Percentiles rank a stretch among this genome's conserved stretches.
phyloP scores from a whole-genome alignment of 495 filamentous ascomycete species.

The Hypoxylon rickii region DNA sequence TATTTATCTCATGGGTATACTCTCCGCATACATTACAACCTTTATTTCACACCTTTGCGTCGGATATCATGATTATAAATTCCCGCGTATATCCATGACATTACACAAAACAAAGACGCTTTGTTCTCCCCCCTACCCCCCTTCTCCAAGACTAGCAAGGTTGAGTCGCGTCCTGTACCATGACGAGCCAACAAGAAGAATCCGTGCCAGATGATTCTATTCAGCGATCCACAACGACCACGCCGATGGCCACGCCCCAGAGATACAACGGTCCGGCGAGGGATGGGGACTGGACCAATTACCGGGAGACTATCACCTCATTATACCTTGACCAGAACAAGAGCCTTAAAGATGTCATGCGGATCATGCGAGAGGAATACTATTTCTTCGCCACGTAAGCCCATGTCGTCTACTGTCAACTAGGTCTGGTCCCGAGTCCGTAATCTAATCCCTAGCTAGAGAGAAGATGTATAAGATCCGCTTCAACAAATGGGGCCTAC shows the following conservation, averaged over 20 bases:
- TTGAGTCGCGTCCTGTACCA: background rate
- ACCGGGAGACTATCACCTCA: slow-evolving; percentile 29
- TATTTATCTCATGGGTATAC: slow-evolving; percentile 9
- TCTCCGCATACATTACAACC: slow-evolving; percentile 7
- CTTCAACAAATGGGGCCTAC: slow-evolving; percentile 33
- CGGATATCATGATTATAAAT: slow-evolving; percentile 6
- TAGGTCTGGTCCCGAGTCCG: background rate
- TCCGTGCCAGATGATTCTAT: too few relatives aligned
- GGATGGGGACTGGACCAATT: slow-evolving; percentile 31
- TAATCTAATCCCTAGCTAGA: slow-evolving; percentile 8
- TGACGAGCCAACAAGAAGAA: slow-evolving; percentile 12
- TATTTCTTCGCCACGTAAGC: slow-evolving; percentile 36
- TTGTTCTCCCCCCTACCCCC: slow-evolving; percentile 1
- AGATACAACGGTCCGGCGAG: slow-evolving; percentile 26
- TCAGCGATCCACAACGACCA: background rate
- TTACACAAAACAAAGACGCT: too few relatives aligned
- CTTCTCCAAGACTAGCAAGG: background rate
- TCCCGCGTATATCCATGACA: too few relatives aligned
- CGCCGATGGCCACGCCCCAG: slow-evolving; percentile 13
- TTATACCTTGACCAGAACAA: slow-evolving; percentile 33
- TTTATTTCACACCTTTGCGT: background rate
- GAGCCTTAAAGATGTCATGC: slow-evolving; percentile 36
- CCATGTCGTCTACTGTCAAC: background rate
- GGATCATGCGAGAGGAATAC: slow-evolving; percentile 33
- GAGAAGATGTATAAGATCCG: slow-evolving; percentile 36